phyloP scores from a whole-genome alignment of 208 protist species.

The Hexamita inflata region DNA sequence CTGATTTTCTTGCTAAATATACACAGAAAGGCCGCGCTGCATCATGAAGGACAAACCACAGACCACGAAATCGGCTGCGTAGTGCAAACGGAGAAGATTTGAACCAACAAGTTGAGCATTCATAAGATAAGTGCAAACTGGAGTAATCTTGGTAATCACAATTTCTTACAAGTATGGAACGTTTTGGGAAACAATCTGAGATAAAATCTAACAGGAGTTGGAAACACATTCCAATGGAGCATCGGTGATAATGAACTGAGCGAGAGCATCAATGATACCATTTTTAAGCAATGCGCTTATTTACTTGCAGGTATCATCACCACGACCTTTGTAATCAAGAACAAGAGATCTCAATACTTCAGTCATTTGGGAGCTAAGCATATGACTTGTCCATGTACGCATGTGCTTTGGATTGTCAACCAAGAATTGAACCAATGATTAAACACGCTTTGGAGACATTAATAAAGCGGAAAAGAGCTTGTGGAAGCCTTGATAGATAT shows the following conservation, averaged over 20 bases:
- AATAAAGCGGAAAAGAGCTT: constrained; percentile 11
- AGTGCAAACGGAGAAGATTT: not conserved
- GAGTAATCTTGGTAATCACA: not conserved
- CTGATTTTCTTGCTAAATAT: too few relatives aligned
- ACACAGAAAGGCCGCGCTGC: too few relatives aligned
- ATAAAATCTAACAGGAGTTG: not conserved
- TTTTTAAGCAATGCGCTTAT: not conserved
- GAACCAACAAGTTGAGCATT: not conserved
- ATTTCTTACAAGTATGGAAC: constrained; percentile 10
- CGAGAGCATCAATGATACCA: not conserved
- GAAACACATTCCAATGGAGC: constrained; percentile 3
- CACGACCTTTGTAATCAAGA: not conserved
- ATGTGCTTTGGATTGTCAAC: constrained; percentile 7
- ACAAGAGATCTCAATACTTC: not conserved
- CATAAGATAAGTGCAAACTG: not conserved
- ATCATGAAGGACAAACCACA: constrained; percentile 7
- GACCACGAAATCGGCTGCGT: not conserved
- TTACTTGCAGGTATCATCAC: not conserved
- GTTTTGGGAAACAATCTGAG: constrained; percentile 3
- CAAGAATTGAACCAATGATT: not conserved
- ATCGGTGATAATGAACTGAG: not conserved
- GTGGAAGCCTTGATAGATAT: constrained; percentile 9
- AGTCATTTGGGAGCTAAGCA: not conserved
- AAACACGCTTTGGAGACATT: not conserved
- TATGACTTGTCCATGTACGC: not conserved